These are phyloP conservation scores for Coprinellus aureogranulatus DNA, from an alignment of 768 basidiomycete species.

Conservation along the genomic window DNA sequence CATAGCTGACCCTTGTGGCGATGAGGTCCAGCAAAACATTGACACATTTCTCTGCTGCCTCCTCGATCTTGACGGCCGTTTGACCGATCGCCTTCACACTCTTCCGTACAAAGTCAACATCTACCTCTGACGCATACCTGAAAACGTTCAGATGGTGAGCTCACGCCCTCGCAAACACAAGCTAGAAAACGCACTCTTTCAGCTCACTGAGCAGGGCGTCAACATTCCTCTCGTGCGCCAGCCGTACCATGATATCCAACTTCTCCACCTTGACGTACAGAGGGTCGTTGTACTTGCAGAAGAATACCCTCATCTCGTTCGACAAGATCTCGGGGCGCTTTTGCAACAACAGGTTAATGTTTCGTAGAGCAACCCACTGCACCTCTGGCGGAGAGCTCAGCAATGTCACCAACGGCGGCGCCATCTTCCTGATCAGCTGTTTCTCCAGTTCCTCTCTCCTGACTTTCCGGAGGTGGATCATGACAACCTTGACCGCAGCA, in stretches of 20 bases:
- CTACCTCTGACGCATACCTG: constrained; percentile 95
- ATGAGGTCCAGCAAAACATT: constrained; percentile 93
- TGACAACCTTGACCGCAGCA: constrained; percentile 96
- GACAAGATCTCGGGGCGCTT: constrained; percentile 86
- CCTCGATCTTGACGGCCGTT: constrained; percentile 92
- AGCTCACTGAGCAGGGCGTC: constrained; percentile 93
- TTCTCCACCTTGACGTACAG: constrained; percentile 99
- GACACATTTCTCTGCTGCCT: constrained; percentile 90
- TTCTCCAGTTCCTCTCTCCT: constrained; percentile 79
- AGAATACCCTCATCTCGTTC: constrained; percentile 98
- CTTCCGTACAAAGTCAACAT: constrained; percentile 96
- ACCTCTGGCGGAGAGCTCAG: constrained; percentile 96
- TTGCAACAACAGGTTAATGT: constrained; percentile 94
- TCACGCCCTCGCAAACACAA: background rate
- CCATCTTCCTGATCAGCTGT: constrained; percentile 92
- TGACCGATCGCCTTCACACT: constrained; percentile 96
- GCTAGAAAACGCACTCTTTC: constrained; percentile 71
- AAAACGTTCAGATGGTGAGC: background rate
- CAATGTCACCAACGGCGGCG: constrained; percentile 91
- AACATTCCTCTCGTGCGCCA: constrained; percentile 88
- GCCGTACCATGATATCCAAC: constrained; percentile 94
- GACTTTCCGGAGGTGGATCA: constrained; percentile 92
- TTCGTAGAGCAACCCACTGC: constrained; percentile 96
- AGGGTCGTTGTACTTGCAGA: constrained; percentile 99
- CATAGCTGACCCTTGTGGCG: constrained; percentile 89